These are phyloP conservation scores for Clarireedia hainanense DNA, from an alignment of 2,329 filamentous ascomycete genomes.

Conservation along the genomic window DNA sequence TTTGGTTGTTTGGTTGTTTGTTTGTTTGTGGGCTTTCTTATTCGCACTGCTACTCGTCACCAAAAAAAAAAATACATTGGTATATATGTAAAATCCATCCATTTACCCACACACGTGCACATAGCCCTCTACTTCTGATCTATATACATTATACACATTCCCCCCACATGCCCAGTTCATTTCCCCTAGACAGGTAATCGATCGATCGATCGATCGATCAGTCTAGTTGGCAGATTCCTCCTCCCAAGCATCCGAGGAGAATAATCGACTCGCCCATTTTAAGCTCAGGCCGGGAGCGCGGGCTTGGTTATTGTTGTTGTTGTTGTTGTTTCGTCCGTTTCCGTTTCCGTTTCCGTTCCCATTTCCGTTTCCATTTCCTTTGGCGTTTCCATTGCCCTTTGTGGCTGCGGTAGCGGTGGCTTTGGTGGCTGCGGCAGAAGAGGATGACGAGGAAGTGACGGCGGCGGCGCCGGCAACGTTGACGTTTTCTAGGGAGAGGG, in stretches of 20 bases:
- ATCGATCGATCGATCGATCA: no score
- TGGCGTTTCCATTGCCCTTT: neutral
- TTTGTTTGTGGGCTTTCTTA: no score
- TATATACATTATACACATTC: neutral
- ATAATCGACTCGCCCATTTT: neutral
- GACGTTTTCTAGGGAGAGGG: slow-evolving; percentile 1
- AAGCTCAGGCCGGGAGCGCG: neutral
- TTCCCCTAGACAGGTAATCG: no score
- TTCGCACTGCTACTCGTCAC: no score
- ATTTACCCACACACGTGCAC: neutral
- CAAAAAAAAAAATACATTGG: no score
- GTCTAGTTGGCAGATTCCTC: neutral
- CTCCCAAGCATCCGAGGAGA: neutral
- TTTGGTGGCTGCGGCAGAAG: neutral
- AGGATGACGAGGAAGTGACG: neutral
- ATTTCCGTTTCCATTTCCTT: neutral
- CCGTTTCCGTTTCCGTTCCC: neutral
- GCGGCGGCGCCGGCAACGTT: neutral
- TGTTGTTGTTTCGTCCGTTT: neutral
- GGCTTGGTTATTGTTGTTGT: neutral
- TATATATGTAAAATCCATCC: neutral
- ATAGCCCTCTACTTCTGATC: neutral
- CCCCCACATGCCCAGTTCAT: neutral
- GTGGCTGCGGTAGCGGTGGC: neutral
- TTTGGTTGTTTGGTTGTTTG: no score